Evolutionary conservation across 805 yeast genomes (phyloP).

Genomic region (Myxozyma melibiosi): DNA sequence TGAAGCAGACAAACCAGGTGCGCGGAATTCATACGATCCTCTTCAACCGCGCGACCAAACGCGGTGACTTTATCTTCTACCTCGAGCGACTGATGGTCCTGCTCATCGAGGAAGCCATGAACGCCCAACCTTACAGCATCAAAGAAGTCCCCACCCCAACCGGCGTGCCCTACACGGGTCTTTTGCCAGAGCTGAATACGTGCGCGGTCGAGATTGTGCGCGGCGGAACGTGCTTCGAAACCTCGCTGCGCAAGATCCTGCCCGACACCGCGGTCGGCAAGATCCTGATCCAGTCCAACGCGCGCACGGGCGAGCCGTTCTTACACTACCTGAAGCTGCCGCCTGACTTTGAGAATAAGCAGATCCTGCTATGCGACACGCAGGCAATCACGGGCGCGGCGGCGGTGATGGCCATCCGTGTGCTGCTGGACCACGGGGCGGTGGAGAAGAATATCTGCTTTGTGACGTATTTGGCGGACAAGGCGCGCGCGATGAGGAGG

Average conservation of each 20-base stretch:
- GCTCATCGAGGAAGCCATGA: slow-evolving; percentile 52
- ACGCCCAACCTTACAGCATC: slow-evolving; percentile 45
- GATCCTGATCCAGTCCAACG: slow-evolving; percentile 81
- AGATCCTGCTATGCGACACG: slow-evolving; percentile 74
- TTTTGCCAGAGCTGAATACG: slow-evolving; percentile 38
- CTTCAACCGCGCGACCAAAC: slow-evolving; percentile 53
- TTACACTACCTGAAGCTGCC: slow-evolving; percentile 83
- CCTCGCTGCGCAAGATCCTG: slow-evolving; percentile 70
- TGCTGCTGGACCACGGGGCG: slow-evolving; percentile 79
- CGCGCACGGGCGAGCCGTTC: slow-evolving; percentile 91
- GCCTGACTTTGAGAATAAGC: slow-evolving; percentile 33
- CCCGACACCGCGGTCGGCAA: slow-evolving; percentile 84
- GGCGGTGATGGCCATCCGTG: slow-evolving; percentile 90
- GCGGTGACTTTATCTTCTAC: slow-evolving; percentile 82
- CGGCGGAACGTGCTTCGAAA: slow-evolving; percentile 91
- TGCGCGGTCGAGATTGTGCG: slow-evolving; percentile 45
- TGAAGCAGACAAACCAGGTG: slow-evolving; percentile 62
- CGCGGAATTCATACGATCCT: slow-evolving; percentile 72
- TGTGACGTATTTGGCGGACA: slow-evolving; percentile 65
- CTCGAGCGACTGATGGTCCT: slow-evolving; percentile 80
- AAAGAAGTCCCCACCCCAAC: slow-evolving; percentile 49
- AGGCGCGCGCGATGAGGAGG: slow-evolving; percentile 75
- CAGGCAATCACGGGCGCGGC: slow-evolving; percentile 93
- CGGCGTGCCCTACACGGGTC: slow-evolving; percentile 38
- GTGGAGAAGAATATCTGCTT: slow-evolving; percentile 62